Conservation (phyloP, 169 alveolate species). For the Babesia caballi region DNA sequence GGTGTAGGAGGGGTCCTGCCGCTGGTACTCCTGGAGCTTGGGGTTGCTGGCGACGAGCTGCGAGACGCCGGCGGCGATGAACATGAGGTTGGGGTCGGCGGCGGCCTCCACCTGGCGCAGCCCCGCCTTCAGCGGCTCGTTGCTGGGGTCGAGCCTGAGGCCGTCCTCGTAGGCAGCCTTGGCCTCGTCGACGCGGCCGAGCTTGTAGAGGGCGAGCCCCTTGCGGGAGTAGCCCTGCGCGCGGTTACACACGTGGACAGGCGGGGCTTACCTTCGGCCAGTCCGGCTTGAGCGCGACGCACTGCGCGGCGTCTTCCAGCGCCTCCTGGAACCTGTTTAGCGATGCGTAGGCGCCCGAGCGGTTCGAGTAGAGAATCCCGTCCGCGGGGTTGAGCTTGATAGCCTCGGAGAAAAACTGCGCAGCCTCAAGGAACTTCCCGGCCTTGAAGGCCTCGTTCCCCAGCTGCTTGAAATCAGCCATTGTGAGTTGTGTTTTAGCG, state of each 20-base stretch:
- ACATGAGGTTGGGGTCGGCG: conserved; percentile 39
- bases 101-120: conserved; percentile 70
- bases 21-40: conserved; percentile 50
- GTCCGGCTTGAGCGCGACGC: conserved; percentile 88
- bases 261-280: conserved; percentile 84
- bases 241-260: not conserved
- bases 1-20: conserved; percentile 53
- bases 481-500: conserved; percentile 53
- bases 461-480: conserved; percentile 82
- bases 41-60: conserved; percentile 41
- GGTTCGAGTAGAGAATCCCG: conserved; percentile 90
- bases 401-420: conserved; percentile 88
- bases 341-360: conserved; percentile 91
- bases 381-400: conserved; percentile 87
- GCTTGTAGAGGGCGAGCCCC: conserved; percentile 85
- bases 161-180: conserved; percentile 85
- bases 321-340: conserved; percentile 86
- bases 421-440: conserved; percentile 87
- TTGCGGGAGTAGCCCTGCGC: conserved; percentile 86
- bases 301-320: conserved; percentile 87
- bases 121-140: conserved; percentile 83
- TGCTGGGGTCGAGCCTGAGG: conserved; percentile 85
- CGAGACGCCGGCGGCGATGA: conserved; percentile 31
- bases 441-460: conserved; percentile 92
- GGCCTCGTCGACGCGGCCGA: conserved; percentile 83